Percentiles rank a stretch among this genome's conserved stretches.
phyloP scores from a whole-genome alignment of 2,329 filamentous ascomycete species.

The Fulvia fulva region DNA sequence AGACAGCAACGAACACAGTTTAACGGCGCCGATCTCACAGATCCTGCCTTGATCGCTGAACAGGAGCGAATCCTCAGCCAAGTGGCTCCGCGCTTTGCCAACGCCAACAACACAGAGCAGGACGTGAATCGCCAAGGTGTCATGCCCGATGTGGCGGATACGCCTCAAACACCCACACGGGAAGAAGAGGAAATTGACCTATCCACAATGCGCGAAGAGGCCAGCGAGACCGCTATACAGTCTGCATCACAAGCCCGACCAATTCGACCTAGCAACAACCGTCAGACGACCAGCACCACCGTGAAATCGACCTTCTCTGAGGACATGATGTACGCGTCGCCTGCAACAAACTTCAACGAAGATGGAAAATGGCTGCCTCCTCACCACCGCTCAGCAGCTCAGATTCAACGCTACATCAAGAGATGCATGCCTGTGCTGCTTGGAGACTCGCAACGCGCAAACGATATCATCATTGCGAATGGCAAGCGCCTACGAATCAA shows the following conservation, averaged over 20 bases:
- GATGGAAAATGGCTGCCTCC: conserved; percentile 35
- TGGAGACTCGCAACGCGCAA: conserved; percentile 42
- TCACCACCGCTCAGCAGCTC: conserved; percentile 34
- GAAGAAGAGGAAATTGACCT: conserved; percentile 37
- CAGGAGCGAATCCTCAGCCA: conserved; percentile 47
- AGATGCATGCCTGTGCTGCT: conserved; percentile 46
- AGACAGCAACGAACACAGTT: conserved; percentile 32
- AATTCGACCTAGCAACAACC: conserved; percentile 20
- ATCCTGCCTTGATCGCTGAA: conserved; percentile 42
- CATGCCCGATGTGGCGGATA: conserved; percentile 10
- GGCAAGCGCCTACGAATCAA: conserved; percentile 45
- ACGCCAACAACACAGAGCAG: not conserved
- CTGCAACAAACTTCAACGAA: conserved; percentile 29
- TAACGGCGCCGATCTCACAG: conserved; percentile 29
- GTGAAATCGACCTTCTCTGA: conserved; percentile 21
- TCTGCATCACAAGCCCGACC: conserved; percentile 6
- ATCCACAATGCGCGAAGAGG: conserved; percentile 33
- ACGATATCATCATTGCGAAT: conserved; percentile 42
- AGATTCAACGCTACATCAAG: conserved; percentile 44
- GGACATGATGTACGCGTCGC: conserved; percentile 34
- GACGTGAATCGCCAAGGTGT: conserved; percentile 7
- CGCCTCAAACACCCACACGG: conserved; percentile 18
- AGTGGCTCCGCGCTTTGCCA: conserved; percentile 43
- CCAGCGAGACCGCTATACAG: conserved; percentile 6
- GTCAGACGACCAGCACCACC: conserved; percentile 27